Percentiles rank a stretch among this genome's conserved stretches.
These are phyloP conservation scores for Cyberlindnera meyerae DNA, from an alignment of 805 yeast species.

Conservation along the genomic window DNA sequence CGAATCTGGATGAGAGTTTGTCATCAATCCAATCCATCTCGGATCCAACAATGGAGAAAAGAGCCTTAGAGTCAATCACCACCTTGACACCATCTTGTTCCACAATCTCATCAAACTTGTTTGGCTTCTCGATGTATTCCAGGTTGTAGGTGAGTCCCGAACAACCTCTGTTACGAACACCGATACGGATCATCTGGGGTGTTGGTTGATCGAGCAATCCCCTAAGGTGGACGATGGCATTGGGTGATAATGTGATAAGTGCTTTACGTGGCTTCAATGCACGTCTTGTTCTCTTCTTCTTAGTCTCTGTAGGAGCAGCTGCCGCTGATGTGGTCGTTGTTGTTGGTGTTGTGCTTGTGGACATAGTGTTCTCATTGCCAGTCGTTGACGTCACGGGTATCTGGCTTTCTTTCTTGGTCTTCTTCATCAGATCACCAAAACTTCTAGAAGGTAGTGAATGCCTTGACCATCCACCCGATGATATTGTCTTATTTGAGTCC, in stretches of 20 bases:
- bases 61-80: slow-evolving; percentile 90
- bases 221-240: slow-evolving; percentile 68
- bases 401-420: slow-evolving; percentile 12
- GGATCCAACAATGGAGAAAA: slow-evolving; percentile 91
- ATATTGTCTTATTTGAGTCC: background rate
- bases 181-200: slow-evolving; percentile 85
- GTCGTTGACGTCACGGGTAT: too few species aligned
- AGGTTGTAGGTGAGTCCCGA: slow-evolving; percentile 90
- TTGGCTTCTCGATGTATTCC: slow-evolving; percentile 85
- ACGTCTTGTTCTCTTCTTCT: slow-evolving; percentile 47
- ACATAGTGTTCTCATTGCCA: too few species aligned
- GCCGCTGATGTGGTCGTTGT: slow-evolving; percentile 7
- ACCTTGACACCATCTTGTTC: slow-evolving; percentile 93
- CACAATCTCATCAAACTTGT: slow-evolving; percentile 91
- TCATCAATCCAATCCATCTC: slow-evolving; percentile 99
- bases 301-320: slow-evolving; percentile 17
- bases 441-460: slow-evolving; percentile 26
- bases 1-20: slow-evolving; percentile 80
- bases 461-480: slow-evolving; percentile 22
- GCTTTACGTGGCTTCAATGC: slow-evolving; percentile 84
- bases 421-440: slow-evolving; percentile 23
- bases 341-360: slow-evolving; percentile 11
- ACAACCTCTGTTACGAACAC: slow-evolving; percentile 95
- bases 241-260: slow-evolving; percentile 71
- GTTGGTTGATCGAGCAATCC: slow-evolving; percentile 71